Evolutionary conservation across 441 rosid genomes (phyloP).

Genomic region (Gossypium aridum): DNA sequence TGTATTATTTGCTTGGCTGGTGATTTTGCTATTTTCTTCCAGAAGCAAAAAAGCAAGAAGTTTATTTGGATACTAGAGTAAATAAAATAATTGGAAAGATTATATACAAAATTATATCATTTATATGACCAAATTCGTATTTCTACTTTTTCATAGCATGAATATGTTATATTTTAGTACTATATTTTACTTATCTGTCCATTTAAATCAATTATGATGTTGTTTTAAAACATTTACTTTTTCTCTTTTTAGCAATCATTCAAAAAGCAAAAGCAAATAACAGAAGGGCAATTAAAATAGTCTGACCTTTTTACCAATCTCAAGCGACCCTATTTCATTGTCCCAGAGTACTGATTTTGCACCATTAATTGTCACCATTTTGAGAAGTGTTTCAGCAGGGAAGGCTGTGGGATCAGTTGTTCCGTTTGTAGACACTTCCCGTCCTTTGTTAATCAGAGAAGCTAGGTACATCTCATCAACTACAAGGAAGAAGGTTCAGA

Average conservation of each 20-base stretch:
- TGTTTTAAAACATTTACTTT: neutral
- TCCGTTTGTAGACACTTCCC: conserved; percentile 42
- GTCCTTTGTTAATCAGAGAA: conserved; percentile 65
- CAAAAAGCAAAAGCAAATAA: neutral
- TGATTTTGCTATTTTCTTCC: too few relatives aligned
- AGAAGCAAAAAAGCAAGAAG: too few relatives aligned
- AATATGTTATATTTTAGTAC: neutral
- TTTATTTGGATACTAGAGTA: neutral
- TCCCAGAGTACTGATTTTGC: conserved; percentile 75
- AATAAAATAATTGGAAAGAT: neutral
- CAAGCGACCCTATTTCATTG: conserved; percentile 66
- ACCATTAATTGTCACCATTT: conserved; percentile 61
- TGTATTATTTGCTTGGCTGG: too few relatives aligned
- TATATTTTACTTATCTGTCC: neutral
- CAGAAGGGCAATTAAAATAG: neutral
- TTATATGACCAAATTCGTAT: neutral
- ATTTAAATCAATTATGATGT: neutral
- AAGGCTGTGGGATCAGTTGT: conserved; percentile 61
- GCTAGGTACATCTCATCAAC: conserved; percentile 77
- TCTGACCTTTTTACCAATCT: conserved; percentile 64
- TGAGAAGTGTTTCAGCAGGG: conserved; percentile 55
- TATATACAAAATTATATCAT: neutral
- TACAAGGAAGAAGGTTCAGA: conserved; percentile 20
- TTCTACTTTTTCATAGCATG: neutral
- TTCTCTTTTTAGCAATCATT: neutral